Percentiles rank a stretch among this genome's conserved stretches.
phyloP scores from a whole-genome alignment of 192 early-diverging fungal genomes.

The Coemansia sp. region DNA sequence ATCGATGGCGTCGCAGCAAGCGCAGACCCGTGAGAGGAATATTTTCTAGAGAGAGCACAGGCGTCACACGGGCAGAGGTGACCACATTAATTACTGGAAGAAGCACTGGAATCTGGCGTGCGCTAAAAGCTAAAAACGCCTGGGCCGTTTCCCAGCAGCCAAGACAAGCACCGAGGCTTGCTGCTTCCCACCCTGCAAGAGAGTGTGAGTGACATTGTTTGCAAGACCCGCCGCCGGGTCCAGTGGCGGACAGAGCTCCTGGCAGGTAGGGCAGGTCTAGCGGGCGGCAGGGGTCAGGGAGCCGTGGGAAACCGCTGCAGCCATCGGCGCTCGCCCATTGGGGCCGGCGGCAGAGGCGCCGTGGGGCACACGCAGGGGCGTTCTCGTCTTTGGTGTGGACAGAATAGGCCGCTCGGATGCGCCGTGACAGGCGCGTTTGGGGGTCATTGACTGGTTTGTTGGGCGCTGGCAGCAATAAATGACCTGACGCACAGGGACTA shows the following conservation, averaged over 20 bases:
- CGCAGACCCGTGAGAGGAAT: slow-evolving; percentile 2
- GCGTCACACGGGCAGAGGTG: slow-evolving; percentile 1
- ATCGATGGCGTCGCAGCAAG: slow-evolving; percentile 13
- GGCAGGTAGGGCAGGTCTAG: slow-evolving; percentile 9
- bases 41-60: background rate
- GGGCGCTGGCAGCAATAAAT: background rate
- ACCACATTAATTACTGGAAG: background rate
- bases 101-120: background rate
- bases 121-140: background rate
- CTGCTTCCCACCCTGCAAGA: slow-evolving; percentile 7
- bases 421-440: slow-evolving; percentile 3
- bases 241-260: slow-evolving; percentile 1
- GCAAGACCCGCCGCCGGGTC: background rate
- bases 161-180: background rate
- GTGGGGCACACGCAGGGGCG: slow-evolving; percentile 4
- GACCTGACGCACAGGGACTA: slow-evolving; percentile 6
- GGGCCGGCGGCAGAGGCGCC: background rate
- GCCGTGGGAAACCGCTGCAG: slow-evolving; percentile 14
- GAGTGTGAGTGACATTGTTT: background rate
- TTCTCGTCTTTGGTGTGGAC: slow-evolving; percentile 7
- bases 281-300: slow-evolving; percentile 15
- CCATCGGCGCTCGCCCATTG: slow-evolving; percentile 4
- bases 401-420: slow-evolving; percentile 7
- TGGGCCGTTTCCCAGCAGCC: background rate
- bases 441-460: background rate